phyloP scores from a whole-genome alignment of 257 asterid genomes.

The Handroanthus guayacan region DNA sequence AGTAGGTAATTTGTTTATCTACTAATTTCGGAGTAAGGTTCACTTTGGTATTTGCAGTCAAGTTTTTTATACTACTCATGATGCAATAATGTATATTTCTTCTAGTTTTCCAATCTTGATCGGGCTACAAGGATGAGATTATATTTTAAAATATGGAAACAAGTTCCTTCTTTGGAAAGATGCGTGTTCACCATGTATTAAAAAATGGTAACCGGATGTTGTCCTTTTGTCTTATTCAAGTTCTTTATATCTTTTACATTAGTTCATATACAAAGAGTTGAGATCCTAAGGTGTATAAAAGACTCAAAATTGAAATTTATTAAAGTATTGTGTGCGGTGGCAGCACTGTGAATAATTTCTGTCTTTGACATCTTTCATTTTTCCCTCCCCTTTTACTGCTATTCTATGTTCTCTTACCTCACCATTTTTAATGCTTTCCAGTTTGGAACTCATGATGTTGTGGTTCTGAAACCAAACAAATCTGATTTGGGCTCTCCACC shows the following conservation, averaged over 20 bases:
- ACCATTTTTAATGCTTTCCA: slow-evolving; percentile 41
- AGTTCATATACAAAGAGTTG: neutral
- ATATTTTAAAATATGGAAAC: no score
- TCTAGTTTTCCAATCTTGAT: neutral
- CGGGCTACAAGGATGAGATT: no score
- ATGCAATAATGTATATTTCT: neutral
- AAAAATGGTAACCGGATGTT: neutral
- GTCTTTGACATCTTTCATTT: slow-evolving; percentile 15
- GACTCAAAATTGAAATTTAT: slow-evolving; percentile 8
- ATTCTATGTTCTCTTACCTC: slow-evolving; percentile 25
- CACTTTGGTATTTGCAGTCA: slow-evolving; percentile 19
- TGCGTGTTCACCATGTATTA: slow-evolving; percentile 10
- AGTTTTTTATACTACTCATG: neutral
- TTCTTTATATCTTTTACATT: neutral
- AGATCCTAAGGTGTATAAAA: neutral
- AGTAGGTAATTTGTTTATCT: neutral
- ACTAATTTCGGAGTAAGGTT: slow-evolving; percentile 10
- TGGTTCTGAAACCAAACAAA: slow-evolving; percentile 86
- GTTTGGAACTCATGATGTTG: slow-evolving; percentile 96
- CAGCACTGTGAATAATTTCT: slow-evolving; percentile 23
- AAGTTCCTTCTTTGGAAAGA: neutral
- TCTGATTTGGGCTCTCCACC: slow-evolving; percentile 90
- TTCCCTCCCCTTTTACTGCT: slow-evolving; percentile 10
- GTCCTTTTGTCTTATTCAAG: neutral
- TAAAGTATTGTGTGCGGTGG: slow-evolving; percentile 29